These are phyloP conservation scores for Perkinsus olseni DNA, from an alignment of 169 alveolate genomes.

Conservation along the genomic window DNA sequence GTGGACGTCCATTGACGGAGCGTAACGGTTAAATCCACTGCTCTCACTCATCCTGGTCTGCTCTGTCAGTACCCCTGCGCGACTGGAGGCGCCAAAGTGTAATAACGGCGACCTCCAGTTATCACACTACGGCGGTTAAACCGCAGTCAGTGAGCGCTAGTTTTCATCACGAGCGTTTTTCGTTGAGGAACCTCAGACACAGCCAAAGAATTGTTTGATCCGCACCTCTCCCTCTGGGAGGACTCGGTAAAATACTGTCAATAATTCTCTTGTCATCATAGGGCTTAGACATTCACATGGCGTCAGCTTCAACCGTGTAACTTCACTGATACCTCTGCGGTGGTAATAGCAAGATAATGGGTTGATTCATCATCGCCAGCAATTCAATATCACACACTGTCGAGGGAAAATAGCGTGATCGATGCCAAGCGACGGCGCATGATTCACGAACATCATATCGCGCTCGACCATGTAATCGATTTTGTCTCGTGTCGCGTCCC, in stretches of 20 bases:
- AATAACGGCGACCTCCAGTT: background rate
- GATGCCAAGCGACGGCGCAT: background rate
- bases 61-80: background rate
- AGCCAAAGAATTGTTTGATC: background rate
- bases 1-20: background rate
- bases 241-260: background rate
- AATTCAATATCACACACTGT: too few relatives aligned
- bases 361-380: background rate
- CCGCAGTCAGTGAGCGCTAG: background rate
- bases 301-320: background rate
- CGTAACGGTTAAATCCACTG: background rate
- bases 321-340: background rate
- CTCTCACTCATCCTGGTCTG: background rate
- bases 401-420: background rate
- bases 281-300: background rate
- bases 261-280: background rate
- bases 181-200: background rate
- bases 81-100: background rate
- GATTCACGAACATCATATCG: background rate
- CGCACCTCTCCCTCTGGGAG: background rate
- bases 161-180: background rate
- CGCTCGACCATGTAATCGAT: background rate
- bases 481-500: background rate
- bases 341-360: background rate
- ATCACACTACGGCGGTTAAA: background rate